These are phyloP conservation scores for Eucalyptus sideroxylon DNA, from an alignment of 345 rosid species.

Conservation along the genomic window DNA sequence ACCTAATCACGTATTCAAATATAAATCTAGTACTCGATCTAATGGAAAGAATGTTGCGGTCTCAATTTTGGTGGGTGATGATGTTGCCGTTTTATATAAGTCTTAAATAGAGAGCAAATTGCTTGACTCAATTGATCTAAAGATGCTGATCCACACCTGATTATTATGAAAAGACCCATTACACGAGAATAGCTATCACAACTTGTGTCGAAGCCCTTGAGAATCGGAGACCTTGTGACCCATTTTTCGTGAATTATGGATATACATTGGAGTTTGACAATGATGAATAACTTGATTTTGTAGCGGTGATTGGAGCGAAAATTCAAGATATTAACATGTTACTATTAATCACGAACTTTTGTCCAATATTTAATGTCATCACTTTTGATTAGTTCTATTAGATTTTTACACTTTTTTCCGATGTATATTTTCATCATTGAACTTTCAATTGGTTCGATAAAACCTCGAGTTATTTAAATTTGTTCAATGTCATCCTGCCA, in stretches of 20 bases:
- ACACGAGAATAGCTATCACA: rapidly evolving
- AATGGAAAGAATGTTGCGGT: not conserved
- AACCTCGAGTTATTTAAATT: not conserved
- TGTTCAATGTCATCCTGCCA: not conserved
- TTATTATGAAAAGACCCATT: not conserved
- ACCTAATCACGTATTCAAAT: not conserved
- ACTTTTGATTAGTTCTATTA: not conserved
- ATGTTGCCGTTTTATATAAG: not conserved
- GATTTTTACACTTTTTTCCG: not conserved
- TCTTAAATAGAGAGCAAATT: not conserved
- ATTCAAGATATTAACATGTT: not conserved
- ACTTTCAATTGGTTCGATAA: not conserved
- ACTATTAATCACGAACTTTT: rapidly evolving
- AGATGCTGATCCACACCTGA: not conserved
- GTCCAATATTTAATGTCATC: not conserved
- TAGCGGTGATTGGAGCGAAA: not conserved
- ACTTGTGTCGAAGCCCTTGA: not conserved
- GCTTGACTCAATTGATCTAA: not conserved
- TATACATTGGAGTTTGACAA: not conserved
- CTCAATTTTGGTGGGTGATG: not conserved
- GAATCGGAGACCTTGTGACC: not conserved
- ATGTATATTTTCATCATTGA: rapidly evolving
- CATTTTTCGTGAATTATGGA: not conserved
- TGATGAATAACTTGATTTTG: not conserved
- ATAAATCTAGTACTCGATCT: not conserved